Conservation (phyloP, 176 grass and related monocot species). For the Dactylis glomerata region DNA sequence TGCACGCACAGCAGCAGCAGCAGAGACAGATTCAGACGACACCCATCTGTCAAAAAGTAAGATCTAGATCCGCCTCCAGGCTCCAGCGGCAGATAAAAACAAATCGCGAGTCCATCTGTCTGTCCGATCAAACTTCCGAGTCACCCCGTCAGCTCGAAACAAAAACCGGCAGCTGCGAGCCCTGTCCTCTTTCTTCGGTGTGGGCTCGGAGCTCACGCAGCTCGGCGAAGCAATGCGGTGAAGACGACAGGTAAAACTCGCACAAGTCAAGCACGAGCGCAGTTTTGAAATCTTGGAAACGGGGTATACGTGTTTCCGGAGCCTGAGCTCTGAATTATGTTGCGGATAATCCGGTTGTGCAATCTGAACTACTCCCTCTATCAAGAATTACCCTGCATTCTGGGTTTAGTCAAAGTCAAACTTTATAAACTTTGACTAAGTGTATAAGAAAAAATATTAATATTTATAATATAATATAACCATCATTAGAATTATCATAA, state of each 20-base stretch:
- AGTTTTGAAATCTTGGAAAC: no score
- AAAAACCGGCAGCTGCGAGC: constrained; percentile 39
- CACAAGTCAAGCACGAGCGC: no score
- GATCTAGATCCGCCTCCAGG: constrained; percentile 30
- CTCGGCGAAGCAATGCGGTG: background rate
- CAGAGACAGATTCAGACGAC: constrained; percentile 15
- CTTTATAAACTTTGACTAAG: no score
- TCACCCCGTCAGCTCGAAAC: constrained; percentile 19
- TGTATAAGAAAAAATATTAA: no score
- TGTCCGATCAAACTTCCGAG: background rate
- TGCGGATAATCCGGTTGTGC: no score
- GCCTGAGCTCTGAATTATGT: no score
- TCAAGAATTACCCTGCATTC: no score
- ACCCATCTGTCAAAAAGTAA: constrained; percentile 17
- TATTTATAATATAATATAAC: no score
- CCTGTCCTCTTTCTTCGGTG: background rate
- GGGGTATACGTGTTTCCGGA: no score
- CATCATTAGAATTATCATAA: no score
- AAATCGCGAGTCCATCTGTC: constrained; percentile 31
- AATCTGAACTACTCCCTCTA: no score
- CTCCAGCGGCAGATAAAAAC: background rate
- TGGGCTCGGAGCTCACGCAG: background rate
- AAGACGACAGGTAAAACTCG: background rate
- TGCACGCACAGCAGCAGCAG: background rate
- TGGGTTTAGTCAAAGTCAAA: no score